Evolutionary conservation across 2,329 filamentous ascomycete species (phyloP), one percentile per base, ranked within the genome.

Genomic region (Phialophora tarda): DNA sequence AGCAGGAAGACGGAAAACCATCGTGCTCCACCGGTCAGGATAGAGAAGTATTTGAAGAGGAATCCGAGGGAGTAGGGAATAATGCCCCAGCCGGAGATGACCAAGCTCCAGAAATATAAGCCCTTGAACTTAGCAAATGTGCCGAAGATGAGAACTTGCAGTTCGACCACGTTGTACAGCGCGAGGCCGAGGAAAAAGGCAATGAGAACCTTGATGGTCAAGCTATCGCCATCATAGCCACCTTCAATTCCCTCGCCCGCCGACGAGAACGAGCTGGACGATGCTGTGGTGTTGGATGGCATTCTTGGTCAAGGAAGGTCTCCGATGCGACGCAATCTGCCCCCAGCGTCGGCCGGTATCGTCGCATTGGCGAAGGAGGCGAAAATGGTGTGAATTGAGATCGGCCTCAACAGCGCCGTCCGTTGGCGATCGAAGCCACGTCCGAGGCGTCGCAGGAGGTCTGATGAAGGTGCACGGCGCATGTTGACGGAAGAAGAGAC

Each of bases 81-180:
- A 41, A 83, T 76, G 26, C 82, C 82, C 30, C 77, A 59, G 12
- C 77, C 75, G 11, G 80, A 79, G 1, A 82, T 78, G 11, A 81
- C 67, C n/a, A 84, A 68, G 67, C 79, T 81, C 79, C 81, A 84
- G 72, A 84, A 84, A 74, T 84, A 84, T 10, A 83, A 75, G 3
- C 82, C 81, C 30, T 73, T 75, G 57, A 80, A 82, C 60, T 76
- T 74, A 51, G 77, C 78, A 69, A 84, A 84, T 5, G 81, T 83
- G 66, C 80, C 78, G 59, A 82, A 82, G 63, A 83, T 76, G 53
- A 83, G 78, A 50, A 83, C 75, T 64, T 81, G 75, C 30, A 84
- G 78, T 65, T 84, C 82, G 54, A 83, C 73, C 53, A 80, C 80
- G 69, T 83, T 84, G 71, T 84, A 84, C 77, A 80, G 81, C 44